These are phyloP conservation scores for Bifiguratus adelaidae DNA, from an alignment of 192 early-diverging fungal genomes.

Conservation along the genomic window DNA sequence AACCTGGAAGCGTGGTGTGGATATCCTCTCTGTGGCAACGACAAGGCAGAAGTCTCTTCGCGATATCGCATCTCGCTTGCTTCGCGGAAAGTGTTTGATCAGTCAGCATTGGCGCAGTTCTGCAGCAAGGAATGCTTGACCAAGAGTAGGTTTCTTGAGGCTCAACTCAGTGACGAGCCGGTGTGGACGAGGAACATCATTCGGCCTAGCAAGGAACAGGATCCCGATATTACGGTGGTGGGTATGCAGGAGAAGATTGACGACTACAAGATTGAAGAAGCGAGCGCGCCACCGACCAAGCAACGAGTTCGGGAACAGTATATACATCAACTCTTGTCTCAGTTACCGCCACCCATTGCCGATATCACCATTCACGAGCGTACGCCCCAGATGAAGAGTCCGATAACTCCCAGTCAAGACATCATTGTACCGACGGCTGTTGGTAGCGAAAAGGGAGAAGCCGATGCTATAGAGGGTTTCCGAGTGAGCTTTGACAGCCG, in stretches of 20 bases:
- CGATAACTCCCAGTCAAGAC: neutral
- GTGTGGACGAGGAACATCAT: slow-evolving; percentile 47
- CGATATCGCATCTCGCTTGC: slow-evolving; percentile 57
- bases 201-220: neutral
- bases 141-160: slow-evolving; percentile 52
- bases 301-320: slow-evolving; percentile 3
- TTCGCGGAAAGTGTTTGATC: slow-evolving; percentile 71
- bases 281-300: neutral
- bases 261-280: neutral
- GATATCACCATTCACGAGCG: slow-evolving; percentile 7
- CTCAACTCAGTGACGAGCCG: slow-evolving; percentile 69
- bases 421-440: neutral
- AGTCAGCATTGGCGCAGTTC: slow-evolving; percentile 49
- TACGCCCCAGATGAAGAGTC: neutral
- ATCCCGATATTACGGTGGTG: slow-evolving; percentile 4
- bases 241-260: neutral
- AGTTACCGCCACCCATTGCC: slow-evolving; percentile 7
- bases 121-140: slow-evolving; percentile 66
- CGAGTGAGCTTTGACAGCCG: neutral
- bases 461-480: neutral
- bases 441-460: neutral
- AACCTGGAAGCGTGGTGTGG: slow-evolving; percentile 59
- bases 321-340: slow-evolving; percentile 8
- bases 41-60: slow-evolving; percentile 27
- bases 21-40: slow-evolving; percentile 67